phyloP scores from a whole-genome alignment of 2,329 filamentous ascomycete species.

The Tolypocladium pustulatum region DNA sequence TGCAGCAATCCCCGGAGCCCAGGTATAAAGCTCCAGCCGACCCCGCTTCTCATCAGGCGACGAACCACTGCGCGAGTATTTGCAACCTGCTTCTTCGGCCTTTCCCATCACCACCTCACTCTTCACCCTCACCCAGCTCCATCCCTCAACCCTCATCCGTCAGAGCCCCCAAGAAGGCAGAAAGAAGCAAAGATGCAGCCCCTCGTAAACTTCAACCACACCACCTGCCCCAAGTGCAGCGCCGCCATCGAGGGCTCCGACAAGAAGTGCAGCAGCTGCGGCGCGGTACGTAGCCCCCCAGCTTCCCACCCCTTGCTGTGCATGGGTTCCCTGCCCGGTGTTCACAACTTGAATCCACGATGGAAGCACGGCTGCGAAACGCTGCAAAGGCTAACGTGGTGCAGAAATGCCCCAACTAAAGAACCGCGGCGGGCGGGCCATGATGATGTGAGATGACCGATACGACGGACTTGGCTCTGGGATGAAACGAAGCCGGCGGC shows the following conservation, averaged over 20 bases:
- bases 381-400: neutral
- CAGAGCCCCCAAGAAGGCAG: neutral
- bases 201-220: slow-evolving; percentile 25
- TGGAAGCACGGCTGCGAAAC: too few relatives aligned
- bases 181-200: slow-evolving; percentile 17
- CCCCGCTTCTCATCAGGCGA: neutral
- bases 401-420: slow-evolving; percentile 22
- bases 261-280: slow-evolving; percentile 47
- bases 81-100: neutral
- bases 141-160: too few relatives aligned
- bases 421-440: neutral
- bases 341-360: too few relatives aligned
- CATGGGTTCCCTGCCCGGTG: too few relatives aligned
- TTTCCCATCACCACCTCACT: too few relatives aligned
- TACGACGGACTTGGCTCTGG: neutral
- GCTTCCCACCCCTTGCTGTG: neutral
- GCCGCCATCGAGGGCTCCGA: slow-evolving; percentile 27
- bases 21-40: neutral
- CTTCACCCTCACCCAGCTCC: too few relatives aligned
- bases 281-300: slow-evolving; percentile 37
- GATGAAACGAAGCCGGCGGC: neutral
- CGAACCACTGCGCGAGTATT: neutral
- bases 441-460: neutral
- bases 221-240: slow-evolving; percentile 47
- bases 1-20: neutral